Base-by-base conservation (phyloP, 805 yeast genomes). In the Sugiyamaella boreocaroliniensis region DNA sequence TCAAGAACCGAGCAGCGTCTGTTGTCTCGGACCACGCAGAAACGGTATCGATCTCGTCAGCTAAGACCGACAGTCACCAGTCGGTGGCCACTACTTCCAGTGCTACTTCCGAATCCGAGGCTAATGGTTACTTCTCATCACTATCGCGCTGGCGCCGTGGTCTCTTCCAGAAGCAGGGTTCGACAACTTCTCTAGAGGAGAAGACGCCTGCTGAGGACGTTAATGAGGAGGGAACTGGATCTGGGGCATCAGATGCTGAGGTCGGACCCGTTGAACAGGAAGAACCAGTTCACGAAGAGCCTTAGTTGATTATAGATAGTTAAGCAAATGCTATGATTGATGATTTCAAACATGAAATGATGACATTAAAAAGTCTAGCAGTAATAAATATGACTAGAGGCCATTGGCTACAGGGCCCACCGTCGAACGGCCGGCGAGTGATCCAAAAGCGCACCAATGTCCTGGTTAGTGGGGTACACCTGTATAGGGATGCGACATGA, bases 381-480 rank as follows among this genome's bases (percentile, higher is more conserved):
- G 26, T 11, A 41, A 15, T 32, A 32, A 32, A 32, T 32, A 32
- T 14, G n/a, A 32, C n/a, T 10, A 7, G 10, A 29, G 32, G 32
- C 32, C 10, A 29, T n/a, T 15, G 5, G 15, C 34, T 32, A 49
- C 15, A 49, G 20, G 14, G 44, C 48, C 52, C 52, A 49, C 10
- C 44, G 29, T 9, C 52, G 32, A 29, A 50, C 42, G 29, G 46
- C 37, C 4, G 56, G 41, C 10, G 57, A 44, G 46, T 56, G 58
- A 34, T 57, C 63, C 10, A 58, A 67, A 65, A 78, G 69, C 7
- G 82, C 82, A 40, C 79, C 79, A 55, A 76, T 72, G 55, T 73
- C 76, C 43, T 71, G 68, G 40, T 74, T 68, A 4, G 78, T 65
- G 1, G 82, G 80, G 15, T 77, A 57, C 1, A 79, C 69, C 20